A percentile compares a stretch with the other conserved stretches of the same genome.
These are phyloP conservation scores for Inga oerstediana DNA, from an alignment of 306 rosid species.

Conservation along the genomic window DNA sequence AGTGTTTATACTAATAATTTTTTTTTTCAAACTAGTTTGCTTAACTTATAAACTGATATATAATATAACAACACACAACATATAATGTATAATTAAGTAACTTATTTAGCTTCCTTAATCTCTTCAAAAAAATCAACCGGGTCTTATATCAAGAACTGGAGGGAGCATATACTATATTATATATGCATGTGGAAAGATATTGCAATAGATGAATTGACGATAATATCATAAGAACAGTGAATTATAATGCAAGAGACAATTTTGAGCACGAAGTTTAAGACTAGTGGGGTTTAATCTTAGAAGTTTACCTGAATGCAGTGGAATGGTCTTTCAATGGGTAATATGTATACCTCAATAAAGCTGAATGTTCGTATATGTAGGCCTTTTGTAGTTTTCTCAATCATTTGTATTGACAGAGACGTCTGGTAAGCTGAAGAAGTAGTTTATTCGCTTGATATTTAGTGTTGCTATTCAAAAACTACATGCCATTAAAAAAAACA, in stretches of 20 bases:
- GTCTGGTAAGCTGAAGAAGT: not conserved
- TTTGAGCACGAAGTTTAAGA: not conserved
- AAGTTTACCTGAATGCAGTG: not conserved
- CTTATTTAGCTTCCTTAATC: too few species aligned
- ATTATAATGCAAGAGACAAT: not conserved
- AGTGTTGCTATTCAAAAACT: not conserved
- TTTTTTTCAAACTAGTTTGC: too few species aligned
- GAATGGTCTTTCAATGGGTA: not conserved
- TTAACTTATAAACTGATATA: too few species aligned
- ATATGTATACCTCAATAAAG: not conserved
- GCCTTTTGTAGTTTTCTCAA: not conserved
- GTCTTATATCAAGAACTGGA: too few species aligned
- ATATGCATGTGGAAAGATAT: not conserved
- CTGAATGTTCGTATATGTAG: not conserved
- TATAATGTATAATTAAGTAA: too few species aligned
- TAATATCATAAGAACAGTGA: not conserved
- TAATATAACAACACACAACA: too few species aligned
- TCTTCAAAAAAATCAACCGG: too few species aligned
- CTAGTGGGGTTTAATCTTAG: too few species aligned
- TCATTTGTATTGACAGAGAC: not conserved
- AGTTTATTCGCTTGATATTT: not conserved
- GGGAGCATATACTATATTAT: too few species aligned
- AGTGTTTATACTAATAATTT: too few species aligned
- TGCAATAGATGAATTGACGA: not conserved
- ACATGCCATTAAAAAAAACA: not conserved